These are phyloP conservation scores for Ogataea salicorniae DNA, from an alignment of 805 yeast species.

Conservation along the genomic window DNA sequence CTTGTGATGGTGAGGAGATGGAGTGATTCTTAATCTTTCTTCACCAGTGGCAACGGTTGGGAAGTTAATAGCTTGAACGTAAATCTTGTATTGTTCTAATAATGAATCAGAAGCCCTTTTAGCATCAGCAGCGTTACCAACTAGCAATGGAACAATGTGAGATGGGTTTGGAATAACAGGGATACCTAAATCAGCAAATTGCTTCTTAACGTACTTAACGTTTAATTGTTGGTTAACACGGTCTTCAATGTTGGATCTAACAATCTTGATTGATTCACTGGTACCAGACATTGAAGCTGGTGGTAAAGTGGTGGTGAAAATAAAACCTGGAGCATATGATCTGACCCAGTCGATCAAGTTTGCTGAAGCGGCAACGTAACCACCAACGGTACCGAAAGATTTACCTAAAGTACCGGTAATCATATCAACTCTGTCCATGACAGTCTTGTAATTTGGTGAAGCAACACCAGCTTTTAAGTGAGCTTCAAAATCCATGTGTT, in stretches of 20 bases:
- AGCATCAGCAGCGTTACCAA: constrained; percentile 92
- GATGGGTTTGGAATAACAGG: constrained; percentile 98
- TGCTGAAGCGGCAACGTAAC: constrained; percentile 88
- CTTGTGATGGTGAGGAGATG: constrained; percentile 92
- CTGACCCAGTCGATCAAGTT: constrained; percentile 90
- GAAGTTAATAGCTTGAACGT: constrained; percentile 97
- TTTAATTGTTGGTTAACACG: constrained; percentile 81
- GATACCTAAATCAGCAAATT: constrained; percentile 64
- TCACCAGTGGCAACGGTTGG: constrained; percentile 96
- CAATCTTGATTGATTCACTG: constrained; percentile 78
- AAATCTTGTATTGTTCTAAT: constrained; percentile 77
- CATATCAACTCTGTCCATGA: constrained; percentile 89
- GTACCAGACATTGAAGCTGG: constrained; percentile 99
- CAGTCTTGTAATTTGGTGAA: constrained; percentile 49
- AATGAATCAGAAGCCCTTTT: constrained; percentile 86
- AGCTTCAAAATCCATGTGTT: constrained; percentile 84
- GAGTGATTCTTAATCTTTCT: constrained; percentile 96
- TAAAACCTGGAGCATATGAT: constrained; percentile 95
- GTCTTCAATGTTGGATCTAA: constrained; percentile 68
- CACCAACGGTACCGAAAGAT: constrained; percentile 96
- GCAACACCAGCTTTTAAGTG: constrained; percentile 66
- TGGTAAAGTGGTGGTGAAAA: constrained; percentile 93
- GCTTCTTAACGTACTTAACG: constrained; percentile 78
- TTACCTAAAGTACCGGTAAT: constrained; percentile 97
- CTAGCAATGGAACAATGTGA: constrained; percentile 91